These are phyloP conservation scores for Hypoxylon sp. DNA, from an alignment of 2,329 filamentous ascomycete species.

Conservation along the genomic window DNA sequence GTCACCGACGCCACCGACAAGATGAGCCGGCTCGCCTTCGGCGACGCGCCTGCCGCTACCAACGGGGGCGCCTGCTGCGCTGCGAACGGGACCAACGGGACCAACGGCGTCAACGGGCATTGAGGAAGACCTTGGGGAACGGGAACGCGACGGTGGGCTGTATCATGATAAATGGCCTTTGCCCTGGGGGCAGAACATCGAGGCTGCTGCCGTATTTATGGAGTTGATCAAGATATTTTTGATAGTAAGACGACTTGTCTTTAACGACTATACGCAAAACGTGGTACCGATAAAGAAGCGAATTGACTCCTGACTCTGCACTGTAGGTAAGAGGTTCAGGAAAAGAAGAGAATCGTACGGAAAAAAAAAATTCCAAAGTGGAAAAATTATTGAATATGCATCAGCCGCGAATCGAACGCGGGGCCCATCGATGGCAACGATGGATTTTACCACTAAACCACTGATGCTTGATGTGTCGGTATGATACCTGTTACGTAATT, in stretches of 20 bases:
- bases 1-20: slow-evolving; percentile 45
- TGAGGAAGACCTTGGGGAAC: background rate
- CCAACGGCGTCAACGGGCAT: slow-evolving; percentile 27
- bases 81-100: slow-evolving; percentile 20
- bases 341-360: too few species aligned
- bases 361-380: too few species aligned
- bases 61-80: slow-evolving; percentile 26
- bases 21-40: slow-evolving; percentile 44
- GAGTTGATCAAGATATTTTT: too few species aligned
- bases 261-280: too few species aligned
- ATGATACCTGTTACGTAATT: too few species aligned
- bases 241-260: too few species aligned
- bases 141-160: background rate
- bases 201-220: too few species aligned
- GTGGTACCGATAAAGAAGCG: too few species aligned
- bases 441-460: slow-evolving; percentile 63
- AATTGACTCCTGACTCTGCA: too few species aligned
- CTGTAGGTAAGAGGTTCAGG: too few species aligned
- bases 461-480: slow-evolving; percentile 48
- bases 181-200: too few species aligned
- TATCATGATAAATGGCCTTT: slow-evolving; percentile 6
- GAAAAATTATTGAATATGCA: too few species aligned
- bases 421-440: slow-evolving; percentile 62
- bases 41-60: background rate
- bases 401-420: slow-evolving; percentile 56